Conservation (phyloP, 176 grass and related monocot species). For the Thinopyrum elongatum region DNA sequence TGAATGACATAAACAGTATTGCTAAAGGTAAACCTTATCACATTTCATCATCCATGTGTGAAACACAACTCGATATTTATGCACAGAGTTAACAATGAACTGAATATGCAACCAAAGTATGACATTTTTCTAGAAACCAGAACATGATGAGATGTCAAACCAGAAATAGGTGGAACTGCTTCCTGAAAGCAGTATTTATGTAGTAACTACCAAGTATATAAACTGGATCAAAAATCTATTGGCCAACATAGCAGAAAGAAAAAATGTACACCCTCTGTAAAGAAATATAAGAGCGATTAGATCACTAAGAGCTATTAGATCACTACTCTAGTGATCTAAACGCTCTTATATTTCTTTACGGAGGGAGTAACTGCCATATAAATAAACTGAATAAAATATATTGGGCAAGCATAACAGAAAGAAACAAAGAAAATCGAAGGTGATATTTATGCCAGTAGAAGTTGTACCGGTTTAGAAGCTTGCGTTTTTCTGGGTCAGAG, state of each 20-base stretch:
- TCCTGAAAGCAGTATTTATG: not conserved
- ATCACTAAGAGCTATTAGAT: too few relatives aligned
- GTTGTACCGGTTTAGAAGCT: conserved; percentile 68
- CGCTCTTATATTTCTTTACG: too few relatives aligned
- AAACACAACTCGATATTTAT: not conserved
- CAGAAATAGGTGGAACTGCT: not conserved
- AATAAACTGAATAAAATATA: not conserved
- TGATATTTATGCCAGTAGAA: not conserved
- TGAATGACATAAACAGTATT: not conserved
- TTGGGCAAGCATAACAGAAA: not conserved
- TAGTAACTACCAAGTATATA: not conserved
- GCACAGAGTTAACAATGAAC: not conserved
- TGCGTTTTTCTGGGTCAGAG: conserved; percentile 65
- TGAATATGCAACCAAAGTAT: not conserved
- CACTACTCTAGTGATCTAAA: too few relatives aligned
- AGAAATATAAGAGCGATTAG: too few relatives aligned
- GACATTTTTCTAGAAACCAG: not conserved
- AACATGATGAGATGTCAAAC: not conserved
- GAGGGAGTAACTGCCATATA: not conserved
- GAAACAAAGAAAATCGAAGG: not conserved
- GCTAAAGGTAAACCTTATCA: not conserved
- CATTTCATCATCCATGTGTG: not conserved
- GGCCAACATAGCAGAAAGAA: not conserved
- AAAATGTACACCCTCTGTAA: too few relatives aligned
- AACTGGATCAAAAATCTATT: not conserved